Conservation (phyloP, 1,284 basidiomycete species). For the Veloporphyrellus conicus region DNA sequence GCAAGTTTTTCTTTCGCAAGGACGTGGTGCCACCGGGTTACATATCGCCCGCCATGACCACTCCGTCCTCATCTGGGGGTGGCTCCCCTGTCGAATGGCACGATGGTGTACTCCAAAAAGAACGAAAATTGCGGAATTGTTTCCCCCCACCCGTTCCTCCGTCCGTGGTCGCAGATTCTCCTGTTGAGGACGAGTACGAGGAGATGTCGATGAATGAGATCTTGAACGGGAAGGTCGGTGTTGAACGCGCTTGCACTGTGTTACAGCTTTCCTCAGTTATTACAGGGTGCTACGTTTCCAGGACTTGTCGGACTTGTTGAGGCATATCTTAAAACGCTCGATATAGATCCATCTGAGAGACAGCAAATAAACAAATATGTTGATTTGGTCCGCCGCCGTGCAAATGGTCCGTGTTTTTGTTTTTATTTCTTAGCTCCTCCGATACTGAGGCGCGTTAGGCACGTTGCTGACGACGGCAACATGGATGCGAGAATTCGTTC, state of each 20-base stretch:
- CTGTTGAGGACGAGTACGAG: constrained; percentile 81
- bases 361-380: constrained; percentile 74
- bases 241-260: constrained; percentile 5
- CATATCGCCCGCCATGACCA: constrained; percentile 38
- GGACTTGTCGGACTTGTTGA: constrained; percentile 84
- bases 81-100: constrained; percentile 44
- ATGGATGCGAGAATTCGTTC: constrained; percentile 92
- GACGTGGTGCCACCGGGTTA: constrained; percentile 67
- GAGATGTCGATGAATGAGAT: constrained; percentile 93
- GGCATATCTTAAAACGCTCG: constrained; percentile 85
- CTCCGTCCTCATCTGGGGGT: constrained; percentile 49
- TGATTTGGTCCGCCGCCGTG: constrained; percentile 72
- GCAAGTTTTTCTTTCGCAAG: constrained; percentile 90
- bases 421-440: not conserved
- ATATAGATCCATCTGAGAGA: constrained; percentile 65
- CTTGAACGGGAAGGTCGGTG: constrained; percentile 80
- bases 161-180: constrained; percentile 37
- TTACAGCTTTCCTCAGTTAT: constrained; percentile 5
- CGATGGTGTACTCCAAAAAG: constrained; percentile 42
- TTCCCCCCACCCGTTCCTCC: constrained; percentile 58
- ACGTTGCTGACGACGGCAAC: constrained; percentile 84
- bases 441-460: constrained; percentile 44
- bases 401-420: constrained; percentile 59
- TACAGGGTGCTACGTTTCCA: constrained; percentile 65
- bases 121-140: constrained; percentile 66